Evolutionary conservation across 257 asterid genomes (phyloP).

Genomic region (Eucommia ulmoides): DNA sequence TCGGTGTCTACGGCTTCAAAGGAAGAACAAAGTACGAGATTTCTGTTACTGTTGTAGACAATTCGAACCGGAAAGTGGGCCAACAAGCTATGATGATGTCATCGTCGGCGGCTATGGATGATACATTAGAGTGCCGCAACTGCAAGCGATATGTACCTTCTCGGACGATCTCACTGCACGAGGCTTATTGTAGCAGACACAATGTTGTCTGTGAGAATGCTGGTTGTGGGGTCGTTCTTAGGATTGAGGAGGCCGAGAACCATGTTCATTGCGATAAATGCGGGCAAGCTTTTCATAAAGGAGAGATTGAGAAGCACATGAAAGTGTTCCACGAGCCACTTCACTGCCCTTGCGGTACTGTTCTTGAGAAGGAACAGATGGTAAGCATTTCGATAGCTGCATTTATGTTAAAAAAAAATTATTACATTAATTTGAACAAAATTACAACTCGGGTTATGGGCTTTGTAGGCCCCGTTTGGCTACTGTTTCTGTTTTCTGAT

Average conservation of each 20-base stretch:
- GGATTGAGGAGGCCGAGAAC: constrained; percentile 60
- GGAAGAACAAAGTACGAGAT: constrained; percentile 48
- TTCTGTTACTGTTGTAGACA: constrained; percentile 39
- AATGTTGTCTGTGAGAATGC: constrained; percentile 59
- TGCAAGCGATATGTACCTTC: constrained; percentile 71
- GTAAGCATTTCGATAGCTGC: constrained; percentile 38
- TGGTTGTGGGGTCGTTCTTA: constrained; percentile 78
- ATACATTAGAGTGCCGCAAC: constrained; percentile 61
- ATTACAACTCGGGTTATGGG: too few relatives aligned
- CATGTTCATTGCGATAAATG: constrained; percentile 88
- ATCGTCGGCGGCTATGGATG: constrained; percentile 34
- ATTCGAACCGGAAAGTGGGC: constrained; percentile 38
- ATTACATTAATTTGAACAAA: too few relatives aligned
- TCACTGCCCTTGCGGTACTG: constrained; percentile 73
- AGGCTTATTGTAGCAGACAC: constrained; percentile 82
- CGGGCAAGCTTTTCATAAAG: constrained; percentile 64
- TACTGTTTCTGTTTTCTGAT: too few relatives aligned
- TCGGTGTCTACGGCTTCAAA: constrained; percentile 83
- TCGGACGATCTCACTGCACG: constrained; percentile 70
- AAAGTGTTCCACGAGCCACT: constrained; percentile 94
- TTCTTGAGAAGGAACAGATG: constrained; percentile 88
- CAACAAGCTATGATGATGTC: constrained; percentile 39
- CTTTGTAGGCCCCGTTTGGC: too few relatives aligned
- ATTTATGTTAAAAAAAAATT: constrained; percentile 1
- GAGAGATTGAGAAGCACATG: constrained; percentile 84